A percentile compares a stretch with the other conserved stretches of the same genome.
These are phyloP conservation scores for Talaromyces sp. DNA, from an alignment of 2,329 filamentous ascomycete genomes.

Conservation along the genomic window DNA sequence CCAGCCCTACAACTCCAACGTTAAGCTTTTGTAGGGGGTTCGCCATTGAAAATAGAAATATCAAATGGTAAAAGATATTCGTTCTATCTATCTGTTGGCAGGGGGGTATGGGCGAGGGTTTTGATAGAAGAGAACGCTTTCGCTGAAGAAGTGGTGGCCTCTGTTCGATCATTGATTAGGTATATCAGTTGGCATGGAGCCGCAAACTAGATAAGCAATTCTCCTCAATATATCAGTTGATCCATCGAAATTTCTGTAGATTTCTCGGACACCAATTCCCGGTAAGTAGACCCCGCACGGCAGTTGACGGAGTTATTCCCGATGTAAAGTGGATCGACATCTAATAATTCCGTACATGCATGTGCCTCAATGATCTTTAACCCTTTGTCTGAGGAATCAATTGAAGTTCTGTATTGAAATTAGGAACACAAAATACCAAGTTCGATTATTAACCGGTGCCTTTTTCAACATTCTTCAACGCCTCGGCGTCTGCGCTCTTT, in stretches of 20 bases:
- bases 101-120: neutral
- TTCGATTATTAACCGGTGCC: neutral
- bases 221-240: too few relatives aligned
- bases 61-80: neutral
- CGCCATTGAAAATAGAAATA: neutral
- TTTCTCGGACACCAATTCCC: neutral
- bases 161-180: too few relatives aligned
- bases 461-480: neutral
- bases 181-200: too few relatives aligned
- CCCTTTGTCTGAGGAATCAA: neutral
- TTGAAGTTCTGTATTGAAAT: neutral
- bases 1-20: constrained; percentile 46
- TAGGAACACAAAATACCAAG: neutral
- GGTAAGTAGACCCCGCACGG: neutral
- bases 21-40: constrained; percentile 31
- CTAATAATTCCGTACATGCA: neutral
- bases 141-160: too few relatives aligned
- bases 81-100: neutral
- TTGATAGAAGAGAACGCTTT: too few relatives aligned
- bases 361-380: neutral
- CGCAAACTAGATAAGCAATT: too few relatives aligned
- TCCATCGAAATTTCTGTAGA: too few relatives aligned
- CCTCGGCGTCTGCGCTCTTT: neutral
- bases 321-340: neutral
- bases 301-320: neutral